phyloP scores from a whole-genome alignment of 2,329 filamentous ascomycete genomes.

The Raffaelea ambrosiae region DNA sequence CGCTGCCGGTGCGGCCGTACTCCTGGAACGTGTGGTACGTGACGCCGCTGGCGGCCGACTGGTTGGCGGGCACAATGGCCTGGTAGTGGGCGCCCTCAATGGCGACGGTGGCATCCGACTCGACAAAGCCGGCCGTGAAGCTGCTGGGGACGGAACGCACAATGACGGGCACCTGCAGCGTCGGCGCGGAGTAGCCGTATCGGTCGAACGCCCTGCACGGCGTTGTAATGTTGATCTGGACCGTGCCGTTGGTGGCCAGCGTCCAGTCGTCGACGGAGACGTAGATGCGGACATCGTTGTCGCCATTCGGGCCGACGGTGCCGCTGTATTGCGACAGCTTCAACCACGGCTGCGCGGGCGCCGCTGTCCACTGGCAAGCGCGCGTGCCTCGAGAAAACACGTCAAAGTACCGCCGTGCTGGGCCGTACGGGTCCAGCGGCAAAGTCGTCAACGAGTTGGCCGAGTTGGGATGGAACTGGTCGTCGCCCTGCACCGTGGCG shows the following conservation, averaged over 20 bases:
- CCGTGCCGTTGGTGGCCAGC: constrained; percentile 28
- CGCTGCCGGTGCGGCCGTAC: constrained; percentile 50
- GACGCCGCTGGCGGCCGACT: constrained; percentile 18
- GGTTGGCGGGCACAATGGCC: constrained; percentile 24
- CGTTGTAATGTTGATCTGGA: constrained; percentile 45
- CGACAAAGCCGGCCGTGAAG: constrained; percentile 52
- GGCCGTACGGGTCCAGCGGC: constrained; percentile 50
- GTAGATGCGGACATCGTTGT: constrained; percentile 42
- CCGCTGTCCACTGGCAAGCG: constrained; percentile 44
- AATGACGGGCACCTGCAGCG: constrained; percentile 46
- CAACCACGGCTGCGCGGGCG: constrained; percentile 40
- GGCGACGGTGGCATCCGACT: constrained; percentile 48
- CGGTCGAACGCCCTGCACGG: constrained; percentile 33
- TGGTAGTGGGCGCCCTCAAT: constrained; percentile 47
- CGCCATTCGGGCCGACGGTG: constrained; percentile 35
- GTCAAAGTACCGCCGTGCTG: constrained; percentile 50
- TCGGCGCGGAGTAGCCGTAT: constrained; percentile 30
- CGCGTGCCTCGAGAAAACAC: constrained; percentile 51
- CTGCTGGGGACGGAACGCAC: constrained; percentile 36
- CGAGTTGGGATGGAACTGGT: constrained; percentile 49
- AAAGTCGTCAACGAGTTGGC: constrained; percentile 42
- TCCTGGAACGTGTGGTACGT: constrained; percentile 43
- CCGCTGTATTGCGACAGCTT: constrained; percentile 41
- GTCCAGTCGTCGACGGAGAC: constrained; percentile 44
- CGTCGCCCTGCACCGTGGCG: constrained; percentile 59